Evolutionary conservation across 2,329 filamentous ascomycete species (phyloP), one percentile per base, ranked within the genome.

Genomic region (Botrytis pseudocinerea): DNA sequence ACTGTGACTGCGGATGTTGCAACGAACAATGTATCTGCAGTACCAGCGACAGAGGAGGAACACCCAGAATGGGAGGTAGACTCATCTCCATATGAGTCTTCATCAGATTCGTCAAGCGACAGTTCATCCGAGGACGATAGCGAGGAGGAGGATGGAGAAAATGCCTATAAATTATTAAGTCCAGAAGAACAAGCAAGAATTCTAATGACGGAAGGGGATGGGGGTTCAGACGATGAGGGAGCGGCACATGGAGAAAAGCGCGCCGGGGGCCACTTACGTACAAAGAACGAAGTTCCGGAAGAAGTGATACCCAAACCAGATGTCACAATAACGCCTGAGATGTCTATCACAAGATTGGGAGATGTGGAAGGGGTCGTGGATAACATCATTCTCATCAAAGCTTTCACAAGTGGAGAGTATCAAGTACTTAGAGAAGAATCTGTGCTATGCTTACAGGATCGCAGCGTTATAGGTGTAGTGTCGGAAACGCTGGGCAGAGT

Each of bases 401-500:
- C 92, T 46, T 91, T 90, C 70, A 91, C 88, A 0, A 90, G 92
- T 8, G 94, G 94, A 75, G 93, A 96, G 80, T 93, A 94, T 76
- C 90, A 92, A 78, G 94, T 97, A 0, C 87, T 98, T 1, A 94
- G 98, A 79, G 87, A 88, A 8, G 94, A 93, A 44, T 97, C 95
- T 0, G 88, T 97, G 5, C 87, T 99, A 42, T 98, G 94, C 83
- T 89, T 90, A 42, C 88, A 89, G 75, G 89, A 96, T 77, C 88
- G 94, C 70, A 88, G 87, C 32, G 88, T 98, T 42, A 87, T 98
- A 71, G 96, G 95, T 38, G 91, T 89, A 28, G 88, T 98, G n/a
- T 87, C 90, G 7, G 95, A 98, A 79, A 93, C 93, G 8, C 88
- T 98, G 48, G 96, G 95, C 64, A 89, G 93, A 79, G 94, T 98